Evolutionary conservation across 1,284 basidiomycete species (phyloP), one percentile per base, ranked within the genome.

Genomic region (Gomphus bonarii): DNA sequence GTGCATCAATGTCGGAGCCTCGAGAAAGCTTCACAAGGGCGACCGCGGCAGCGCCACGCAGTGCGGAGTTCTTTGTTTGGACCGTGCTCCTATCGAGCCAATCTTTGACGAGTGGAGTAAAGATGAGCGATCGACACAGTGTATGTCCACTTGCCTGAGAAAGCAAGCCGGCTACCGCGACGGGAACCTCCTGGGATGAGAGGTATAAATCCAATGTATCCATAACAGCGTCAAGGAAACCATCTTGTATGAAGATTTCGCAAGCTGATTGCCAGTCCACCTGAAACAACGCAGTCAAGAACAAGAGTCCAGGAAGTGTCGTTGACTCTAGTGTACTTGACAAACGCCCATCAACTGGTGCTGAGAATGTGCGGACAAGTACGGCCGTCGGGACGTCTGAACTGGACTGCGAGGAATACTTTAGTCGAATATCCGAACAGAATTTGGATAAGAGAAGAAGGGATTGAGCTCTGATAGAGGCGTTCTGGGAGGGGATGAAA

Each of bases 21-120:
- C 81, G 78, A 12, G 80, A 80, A 28, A 91, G 70, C 68, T 95
- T 95, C 63, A 89, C 78, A 7, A 93, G 74, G 3, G 88, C 85
- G 25, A 91, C 81, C 1, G 84, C 81, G 10, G 85, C 81, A 5
- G 82, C 76, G 20, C 80, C 81, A 40, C 78, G 79, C 16, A 89
- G 64, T 20, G 72, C 67, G 1, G 65, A 57, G 61, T 82, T 73
- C 33, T 69, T 66, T 31, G 72, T 72, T 58, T 79, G 74, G 18
- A 74, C 78, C 33, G 80, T 76, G 58, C 77, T 75, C 22, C 67
- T 65, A 60, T 82, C 76, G 35, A 91, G 70, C 88, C 89, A 91
- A 43, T 75, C 64, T 3, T 75, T 63, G 22, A 44, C 35, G 9
- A 75, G 74, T 55, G 84, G 74, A 18, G 77, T 63, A 8, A 79